Evolutionary conservation across 306 rosid species (phyloP).

Genomic region (Ormosia emarginata): DNA sequence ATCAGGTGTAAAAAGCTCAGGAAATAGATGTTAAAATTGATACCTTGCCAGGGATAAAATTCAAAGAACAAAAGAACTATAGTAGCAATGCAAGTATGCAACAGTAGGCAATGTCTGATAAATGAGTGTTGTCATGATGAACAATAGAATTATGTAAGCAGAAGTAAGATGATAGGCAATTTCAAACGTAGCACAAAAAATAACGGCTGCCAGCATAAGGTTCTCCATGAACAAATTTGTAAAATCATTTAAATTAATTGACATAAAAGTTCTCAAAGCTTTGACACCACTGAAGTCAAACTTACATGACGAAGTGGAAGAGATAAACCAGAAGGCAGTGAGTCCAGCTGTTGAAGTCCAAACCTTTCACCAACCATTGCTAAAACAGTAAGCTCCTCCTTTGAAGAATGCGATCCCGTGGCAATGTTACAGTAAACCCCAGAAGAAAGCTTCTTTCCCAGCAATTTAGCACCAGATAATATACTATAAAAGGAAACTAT

Average conservation of each 20-base stretch:
- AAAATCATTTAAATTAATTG: neutral
- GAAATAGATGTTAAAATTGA: constrained; percentile 13
- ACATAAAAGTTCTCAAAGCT: neutral
- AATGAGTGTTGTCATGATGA: neutral
- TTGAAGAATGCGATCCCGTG: constrained; percentile 72
- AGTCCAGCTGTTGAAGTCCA: constrained; percentile 92
- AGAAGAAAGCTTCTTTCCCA: constrained; percentile 75
- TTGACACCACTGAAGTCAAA: neutral
- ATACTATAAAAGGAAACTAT: constrained; percentile 80
- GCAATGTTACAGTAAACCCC: constrained; percentile 77
- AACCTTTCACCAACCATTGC: constrained; percentile 98
- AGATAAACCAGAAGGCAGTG: constrained; percentile 90
- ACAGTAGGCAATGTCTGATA: constrained; percentile 14
- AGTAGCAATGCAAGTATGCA: neutral
- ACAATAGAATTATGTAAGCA: neutral
- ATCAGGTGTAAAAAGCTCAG: neutral
- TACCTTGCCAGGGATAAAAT: neutral
- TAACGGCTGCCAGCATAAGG: neutral
- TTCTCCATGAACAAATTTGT: neutral
- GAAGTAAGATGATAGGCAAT: neutral
- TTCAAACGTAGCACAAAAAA: neutral
- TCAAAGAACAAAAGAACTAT: neutral
- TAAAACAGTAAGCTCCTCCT: constrained; percentile 83
- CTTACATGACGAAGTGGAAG: constrained; percentile 93
- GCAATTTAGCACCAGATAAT: constrained; percentile 71